A percentile compares a stretch with the other conserved stretches of the same genome.
Evolutionary conservation across 768 basidiomycete species (phyloP).

Genomic region (Mycena kentingensis): DNA sequence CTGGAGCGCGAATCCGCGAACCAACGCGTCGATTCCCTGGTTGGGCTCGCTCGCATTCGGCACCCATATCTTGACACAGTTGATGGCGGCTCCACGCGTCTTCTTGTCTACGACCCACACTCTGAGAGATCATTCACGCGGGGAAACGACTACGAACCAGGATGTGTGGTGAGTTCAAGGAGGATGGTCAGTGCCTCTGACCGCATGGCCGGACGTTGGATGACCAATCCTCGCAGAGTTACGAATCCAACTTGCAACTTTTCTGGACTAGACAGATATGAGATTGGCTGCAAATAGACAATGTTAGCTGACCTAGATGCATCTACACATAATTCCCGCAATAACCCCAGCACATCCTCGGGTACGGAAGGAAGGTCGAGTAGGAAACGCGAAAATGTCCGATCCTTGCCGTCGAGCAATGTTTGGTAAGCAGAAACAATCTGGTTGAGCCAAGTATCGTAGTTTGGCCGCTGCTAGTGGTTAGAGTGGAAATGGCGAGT

Average conservation of each 20-base stretch:
- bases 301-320: constrained; percentile 62
- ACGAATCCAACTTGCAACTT: constrained; percentile 89
- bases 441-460: constrained; percentile 84
- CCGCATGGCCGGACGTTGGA: constrained; percentile 82
- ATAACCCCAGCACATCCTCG: constrained; percentile 66
- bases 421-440: constrained; percentile 80
- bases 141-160: constrained; percentile 48
- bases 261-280: constrained; percentile 37
- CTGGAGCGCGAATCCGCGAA: constrained; percentile 82
- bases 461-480: constrained; percentile 65
- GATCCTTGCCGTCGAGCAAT: constrained; percentile 78
- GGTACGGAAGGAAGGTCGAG: constrained; percentile 88
- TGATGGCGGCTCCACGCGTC: constrained; percentile 91
- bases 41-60: too few relatives aligned
- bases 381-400: constrained; percentile 84
- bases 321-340: constrained; percentile 84
- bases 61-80: constrained; percentile 94
- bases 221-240: constrained; percentile 88
- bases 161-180: constrained; percentile 90
- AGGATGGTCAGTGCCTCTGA: constrained; percentile 78
- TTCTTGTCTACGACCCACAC: constrained; percentile 61
- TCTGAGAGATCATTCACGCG: background rate
- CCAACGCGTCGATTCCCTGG: constrained; percentile 78
- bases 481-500: constrained; percentile 3
- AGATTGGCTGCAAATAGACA: too few relatives aligned